These are phyloP conservation scores for Phenoliferia sp. DNA, from an alignment of 1,284 basidiomycete genomes.

Conservation along the genomic window DNA sequence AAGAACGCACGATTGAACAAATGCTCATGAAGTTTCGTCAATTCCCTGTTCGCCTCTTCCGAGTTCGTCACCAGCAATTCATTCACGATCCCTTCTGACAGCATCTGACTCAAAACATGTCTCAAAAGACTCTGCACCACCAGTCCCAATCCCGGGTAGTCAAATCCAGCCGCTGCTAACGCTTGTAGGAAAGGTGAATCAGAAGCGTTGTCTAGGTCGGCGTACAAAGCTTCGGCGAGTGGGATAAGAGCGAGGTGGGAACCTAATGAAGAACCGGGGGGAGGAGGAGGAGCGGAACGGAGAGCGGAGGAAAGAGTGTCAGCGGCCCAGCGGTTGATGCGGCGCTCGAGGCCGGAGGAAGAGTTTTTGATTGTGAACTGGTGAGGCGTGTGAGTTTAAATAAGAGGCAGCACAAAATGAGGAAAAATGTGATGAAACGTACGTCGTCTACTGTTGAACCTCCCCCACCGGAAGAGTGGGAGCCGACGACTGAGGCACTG, in stretches of 20 bases:
- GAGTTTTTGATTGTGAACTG: slow-evolving; percentile 68
- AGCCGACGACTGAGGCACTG: slow-evolving; percentile 26
- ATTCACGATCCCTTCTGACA: slow-evolving; percentile 73
- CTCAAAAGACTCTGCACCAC: slow-evolving; percentile 67
- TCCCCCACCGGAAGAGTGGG: slow-evolving; percentile 23
- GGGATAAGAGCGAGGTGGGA: slow-evolving; percentile 29
- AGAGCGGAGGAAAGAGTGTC: slow-evolving; percentile 56
- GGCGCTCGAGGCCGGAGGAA: slow-evolving; percentile 64
- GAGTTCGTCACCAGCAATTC: slow-evolving; percentile 70
- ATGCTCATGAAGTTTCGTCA: slow-evolving; percentile 75
- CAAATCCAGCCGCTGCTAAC: slow-evolving; percentile 21
- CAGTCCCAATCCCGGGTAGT: slow-evolving; percentile 45
- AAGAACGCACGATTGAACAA: slow-evolving; percentile 63
- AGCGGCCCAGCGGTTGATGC: slow-evolving; percentile 73
- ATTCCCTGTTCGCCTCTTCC: slow-evolving; percentile 67
- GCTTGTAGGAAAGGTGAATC: slow-evolving; percentile 26
- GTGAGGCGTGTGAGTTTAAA: slow-evolving; percentile 40
- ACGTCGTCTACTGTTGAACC: slow-evolving; percentile 31
- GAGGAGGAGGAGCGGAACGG: slow-evolving; percentile 35
- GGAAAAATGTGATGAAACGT: background rate
- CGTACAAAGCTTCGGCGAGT: slow-evolving; percentile 29
- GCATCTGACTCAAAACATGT: slow-evolving; percentile 67
- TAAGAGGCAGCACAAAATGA: background rate
- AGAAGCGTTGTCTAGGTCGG: slow-evolving; percentile 23
- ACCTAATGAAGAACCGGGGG: slow-evolving; percentile 39